Evolutionary conservation across 345 rosid species (phyloP).

Genomic region (Dimocarpus longan): DNA sequence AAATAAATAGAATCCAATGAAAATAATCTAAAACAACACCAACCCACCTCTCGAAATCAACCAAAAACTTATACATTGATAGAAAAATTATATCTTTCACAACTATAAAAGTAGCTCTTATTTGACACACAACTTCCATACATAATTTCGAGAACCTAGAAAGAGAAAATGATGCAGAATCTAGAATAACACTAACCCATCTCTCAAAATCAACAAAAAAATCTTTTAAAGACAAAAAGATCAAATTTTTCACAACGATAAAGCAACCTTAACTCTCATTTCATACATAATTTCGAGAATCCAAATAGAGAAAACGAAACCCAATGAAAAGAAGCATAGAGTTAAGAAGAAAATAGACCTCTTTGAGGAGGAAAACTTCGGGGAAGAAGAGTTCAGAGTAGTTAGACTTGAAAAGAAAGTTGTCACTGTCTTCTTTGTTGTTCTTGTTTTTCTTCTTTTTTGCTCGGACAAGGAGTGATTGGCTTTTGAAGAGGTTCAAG

Average conservation of each 20-base stretch:
- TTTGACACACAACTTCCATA: too few relatives aligned
- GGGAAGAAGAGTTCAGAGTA: slow-evolving; percentile 76
- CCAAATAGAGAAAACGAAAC: neutral
- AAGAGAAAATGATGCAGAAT: slow-evolving; percentile 1
- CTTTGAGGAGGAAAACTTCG: slow-evolving; percentile 83
- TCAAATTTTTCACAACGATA: neutral
- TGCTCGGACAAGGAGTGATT: slow-evolving; percentile 47
- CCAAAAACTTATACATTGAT: too few relatives aligned
- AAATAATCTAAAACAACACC: too few relatives aligned
- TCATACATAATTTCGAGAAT: neutral
- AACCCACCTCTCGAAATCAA: too few relatives aligned
- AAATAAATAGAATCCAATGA: too few relatives aligned
- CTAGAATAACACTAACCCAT: slow-evolving; percentile 19
- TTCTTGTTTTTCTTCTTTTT: slow-evolving; percentile 27
- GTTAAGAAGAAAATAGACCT: slow-evolving; percentile 37
- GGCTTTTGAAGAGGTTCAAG: slow-evolving; percentile 35
- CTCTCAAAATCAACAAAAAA: slow-evolving; percentile 26
- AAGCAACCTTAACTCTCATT: neutral
- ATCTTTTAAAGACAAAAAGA: neutral
- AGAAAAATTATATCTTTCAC: too few relatives aligned
- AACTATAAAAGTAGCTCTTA: too few relatives aligned
- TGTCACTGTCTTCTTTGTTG: slow-evolving; percentile 53
- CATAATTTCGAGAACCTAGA: too few relatives aligned
- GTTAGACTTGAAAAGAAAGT: slow-evolving; percentile 55
- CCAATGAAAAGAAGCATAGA: neutral